phyloP scores from a whole-genome alignment of 1,139 yeast genomes.

The Lodderomyces theae region DNA sequence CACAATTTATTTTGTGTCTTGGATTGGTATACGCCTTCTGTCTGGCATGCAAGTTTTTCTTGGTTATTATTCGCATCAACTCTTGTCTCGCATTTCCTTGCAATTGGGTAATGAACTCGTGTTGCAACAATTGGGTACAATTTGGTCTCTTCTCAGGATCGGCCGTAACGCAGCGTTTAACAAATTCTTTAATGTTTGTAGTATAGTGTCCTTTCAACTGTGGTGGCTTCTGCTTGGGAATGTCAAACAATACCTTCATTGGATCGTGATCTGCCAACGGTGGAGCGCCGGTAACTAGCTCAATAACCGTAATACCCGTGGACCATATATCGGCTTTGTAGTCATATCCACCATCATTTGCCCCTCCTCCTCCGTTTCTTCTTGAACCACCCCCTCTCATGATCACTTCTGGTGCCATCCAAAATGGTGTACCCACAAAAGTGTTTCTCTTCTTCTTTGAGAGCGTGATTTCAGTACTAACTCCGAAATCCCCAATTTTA shows the following conservation, averaged over 20 bases:
- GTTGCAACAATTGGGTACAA: slow-evolving; percentile 43
- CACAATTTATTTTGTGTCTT: slow-evolving; percentile 8
- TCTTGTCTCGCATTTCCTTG: slow-evolving; percentile 3
- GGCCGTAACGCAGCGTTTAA: slow-evolving; percentile 55
- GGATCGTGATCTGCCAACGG: slow-evolving; percentile 72
- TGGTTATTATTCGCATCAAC: slow-evolving; percentile 10
- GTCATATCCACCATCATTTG: slow-evolving; percentile 51
- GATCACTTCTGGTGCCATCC: slow-evolving; percentile 94
- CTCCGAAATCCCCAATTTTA: slow-evolving; percentile 85
- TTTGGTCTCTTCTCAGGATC: slow-evolving; percentile 55
- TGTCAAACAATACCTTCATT: slow-evolving; percentile 67
- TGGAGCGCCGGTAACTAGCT: slow-evolving; percentile 68
- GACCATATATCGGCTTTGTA: slow-evolving; percentile 90
- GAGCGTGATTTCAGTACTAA: slow-evolving; percentile 72
- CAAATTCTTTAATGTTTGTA: slow-evolving; percentile 57
- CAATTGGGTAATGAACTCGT: slow-evolving; percentile 38
- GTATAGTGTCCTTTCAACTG: slow-evolving; percentile 47
- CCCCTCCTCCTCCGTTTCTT: slow-evolving; percentile 48
- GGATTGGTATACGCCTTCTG: slow-evolving; percentile 12
- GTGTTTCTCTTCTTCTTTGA: slow-evolving; percentile 61
- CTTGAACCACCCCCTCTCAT: slow-evolving; percentile 53
- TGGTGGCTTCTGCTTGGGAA: slow-evolving; percentile 73
- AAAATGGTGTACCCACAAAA: slow-evolving; percentile 86
- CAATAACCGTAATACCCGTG: slow-evolving; percentile 78
- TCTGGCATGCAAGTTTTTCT: slow-evolving; percentile 10